phyloP scores from a whole-genome alignment of 2,329 filamentous ascomycete species.

The Rugonectria rugulosa region DNA sequence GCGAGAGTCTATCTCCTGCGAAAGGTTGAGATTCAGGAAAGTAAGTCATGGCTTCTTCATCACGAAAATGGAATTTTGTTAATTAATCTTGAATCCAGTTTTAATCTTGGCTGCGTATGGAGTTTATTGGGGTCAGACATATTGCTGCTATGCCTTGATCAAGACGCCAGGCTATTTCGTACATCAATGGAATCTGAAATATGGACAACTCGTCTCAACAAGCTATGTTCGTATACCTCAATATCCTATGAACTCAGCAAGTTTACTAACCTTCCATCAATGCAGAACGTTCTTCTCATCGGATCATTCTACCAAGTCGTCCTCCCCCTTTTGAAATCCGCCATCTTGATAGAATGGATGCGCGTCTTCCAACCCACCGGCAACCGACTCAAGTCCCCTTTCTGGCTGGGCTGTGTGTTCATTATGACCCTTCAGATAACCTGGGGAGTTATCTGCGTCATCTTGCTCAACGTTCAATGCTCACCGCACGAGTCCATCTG shows the following conservation, averaged over 20 bases:
- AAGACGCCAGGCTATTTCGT: conserved; percentile 21
- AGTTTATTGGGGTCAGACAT: conserved; percentile 21
- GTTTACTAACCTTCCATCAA: background rate
- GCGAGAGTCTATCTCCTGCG: conserved; percentile 7
- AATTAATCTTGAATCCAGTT: background rate
- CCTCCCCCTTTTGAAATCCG: conserved; percentile 19
- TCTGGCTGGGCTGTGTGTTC: conserved; percentile 18
- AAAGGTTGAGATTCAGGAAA: conserved; percentile 11
- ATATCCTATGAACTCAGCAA: background rate
- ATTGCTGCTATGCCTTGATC: conserved; percentile 13
- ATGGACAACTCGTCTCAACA: conserved; percentile 15
- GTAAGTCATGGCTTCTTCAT: conserved; percentile 1
- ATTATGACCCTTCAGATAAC: conserved; percentile 12
- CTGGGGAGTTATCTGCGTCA: conserved; percentile 20
- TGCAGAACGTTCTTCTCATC: conserved; percentile 18
- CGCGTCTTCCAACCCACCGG: conserved; percentile 19
- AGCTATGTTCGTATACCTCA: background rate
- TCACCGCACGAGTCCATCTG: conserved; percentile 20
- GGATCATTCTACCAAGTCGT: conserved; percentile 21
- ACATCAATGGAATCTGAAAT: conserved; percentile 19
- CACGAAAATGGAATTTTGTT: background rate
- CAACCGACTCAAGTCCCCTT: conserved; percentile 3
- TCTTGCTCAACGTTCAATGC: conserved; percentile 23
- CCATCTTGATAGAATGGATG: conserved; percentile 21
- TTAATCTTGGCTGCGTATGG: conserved; percentile 22